phyloP scores from a whole-genome alignment of 306 rosid genomes.

The Nissolia schottii region DNA sequence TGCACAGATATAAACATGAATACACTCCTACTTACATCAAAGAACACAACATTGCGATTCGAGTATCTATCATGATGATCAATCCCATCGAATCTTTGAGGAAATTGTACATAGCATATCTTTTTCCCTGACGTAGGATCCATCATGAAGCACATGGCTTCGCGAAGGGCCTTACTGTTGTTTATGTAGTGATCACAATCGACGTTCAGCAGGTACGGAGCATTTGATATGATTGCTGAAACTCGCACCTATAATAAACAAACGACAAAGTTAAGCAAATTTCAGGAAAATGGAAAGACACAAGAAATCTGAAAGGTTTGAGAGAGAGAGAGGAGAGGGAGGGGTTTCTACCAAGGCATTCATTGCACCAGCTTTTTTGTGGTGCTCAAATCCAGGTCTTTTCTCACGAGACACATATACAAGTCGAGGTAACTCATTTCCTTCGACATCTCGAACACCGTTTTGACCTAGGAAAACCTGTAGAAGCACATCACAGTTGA shows the following conservation, averaged over 20 bases:
- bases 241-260: slow-evolving; percentile 62
- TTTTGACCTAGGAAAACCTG: slow-evolving; percentile 97
- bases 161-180: slow-evolving; percentile 92
- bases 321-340: background rate
- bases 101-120: slow-evolving; percentile 87
- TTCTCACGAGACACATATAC: slow-evolving; percentile 94
- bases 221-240: slow-evolving; percentile 85
- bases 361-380: slow-evolving; percentile 97
- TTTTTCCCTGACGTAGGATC: slow-evolving; percentile 84
- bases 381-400: slow-evolving; percentile 92
- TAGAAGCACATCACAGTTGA: background rate
- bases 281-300: background rate
- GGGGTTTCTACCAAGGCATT: slow-evolving; percentile 59
- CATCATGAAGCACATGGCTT: slow-evolving; percentile 98
- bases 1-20: background rate
- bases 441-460: slow-evolving; percentile 80
- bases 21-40: slow-evolving; percentile 60
- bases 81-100: slow-evolving; percentile 93
- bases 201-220: slow-evolving; percentile 81
- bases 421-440: slow-evolving; percentile 76
- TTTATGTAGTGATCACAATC: slow-evolving; percentile 98
- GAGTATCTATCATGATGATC: slow-evolving; percentile 93
- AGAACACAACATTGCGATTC: slow-evolving; percentile 87
- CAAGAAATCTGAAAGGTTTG: background rate
- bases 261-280: background rate